phyloP scores from a whole-genome alignment of 2,329 filamentous ascomycete species.

The Calonectria multiphialidica region DNA sequence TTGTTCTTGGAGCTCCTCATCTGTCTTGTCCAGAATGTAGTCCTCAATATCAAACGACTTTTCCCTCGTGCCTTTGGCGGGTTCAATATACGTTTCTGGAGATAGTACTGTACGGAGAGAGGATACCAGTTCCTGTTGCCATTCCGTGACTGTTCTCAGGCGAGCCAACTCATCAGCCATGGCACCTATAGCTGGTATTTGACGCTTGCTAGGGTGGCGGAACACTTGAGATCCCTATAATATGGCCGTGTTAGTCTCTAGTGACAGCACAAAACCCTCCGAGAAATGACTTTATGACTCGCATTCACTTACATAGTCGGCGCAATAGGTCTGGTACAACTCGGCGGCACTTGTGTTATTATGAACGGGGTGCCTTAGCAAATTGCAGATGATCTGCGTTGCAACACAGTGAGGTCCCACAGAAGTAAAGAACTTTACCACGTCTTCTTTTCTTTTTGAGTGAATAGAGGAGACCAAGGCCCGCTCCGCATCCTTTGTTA shows the following conservation, averaged over 20 bases:
- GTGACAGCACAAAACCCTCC: too few relatives aligned
- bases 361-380: neutral
- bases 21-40: neutral
- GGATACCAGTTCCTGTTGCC: neutral
- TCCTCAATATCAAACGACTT: neutral
- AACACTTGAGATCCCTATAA: neutral
- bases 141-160: neutral
- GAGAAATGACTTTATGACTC: too few relatives aligned
- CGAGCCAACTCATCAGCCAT: neutral
- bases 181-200: neutral
- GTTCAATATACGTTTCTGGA: neutral
- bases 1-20: neutral
- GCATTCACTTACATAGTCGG: neutral
- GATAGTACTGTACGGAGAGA: neutral
- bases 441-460: neutral
- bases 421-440: conserved; percentile 6
- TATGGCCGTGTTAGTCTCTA: too few relatives aligned
- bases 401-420: neutral
- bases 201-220: neutral
- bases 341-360: conserved; percentile 5
- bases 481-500: conserved; percentile 1
- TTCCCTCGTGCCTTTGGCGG: neutral
- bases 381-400: conserved; percentile 1
- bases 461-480: neutral
- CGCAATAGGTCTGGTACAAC: conserved; percentile 1